Evolutionary conservation across 441 rosid species (phyloP).

Genomic region (Biscutella laevigata): DNA sequence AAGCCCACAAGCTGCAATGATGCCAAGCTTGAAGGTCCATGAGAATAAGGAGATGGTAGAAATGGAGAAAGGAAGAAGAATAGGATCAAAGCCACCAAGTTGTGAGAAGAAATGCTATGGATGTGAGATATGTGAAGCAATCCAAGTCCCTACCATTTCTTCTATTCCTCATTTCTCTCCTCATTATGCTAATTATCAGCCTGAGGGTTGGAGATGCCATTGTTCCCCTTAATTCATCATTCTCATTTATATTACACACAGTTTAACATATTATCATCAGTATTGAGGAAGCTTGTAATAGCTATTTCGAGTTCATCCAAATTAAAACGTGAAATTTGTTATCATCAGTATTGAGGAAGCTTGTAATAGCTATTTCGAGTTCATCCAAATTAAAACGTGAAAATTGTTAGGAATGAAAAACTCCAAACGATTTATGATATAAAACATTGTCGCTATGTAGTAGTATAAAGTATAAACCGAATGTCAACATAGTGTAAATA

Average conservation of each 20-base stretch:
- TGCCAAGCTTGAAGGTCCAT: background rate
- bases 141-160: constrained; percentile 49
- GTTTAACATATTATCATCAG: background rate
- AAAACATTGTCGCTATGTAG: too few species aligned
- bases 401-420: too few species aligned
- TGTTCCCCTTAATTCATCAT: constrained; percentile 35
- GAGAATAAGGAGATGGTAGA: constrained; percentile 4
- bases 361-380: too few species aligned
- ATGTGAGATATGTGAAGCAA: constrained; percentile 59
- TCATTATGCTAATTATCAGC: constrained; percentile 57
- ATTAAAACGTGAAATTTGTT: background rate
- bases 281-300: background rate
- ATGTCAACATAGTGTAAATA: too few species aligned
- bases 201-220: constrained; percentile 72
- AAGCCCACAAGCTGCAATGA: background rate
- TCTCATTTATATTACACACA: background rate
- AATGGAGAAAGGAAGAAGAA: constrained; percentile 22
- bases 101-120: constrained; percentile 59
- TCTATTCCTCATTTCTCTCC: constrained; percentile 25
- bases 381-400: background rate
- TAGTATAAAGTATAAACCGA: too few species aligned
- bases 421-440: too few species aligned
- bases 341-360: background rate
- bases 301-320: too few species aligned
- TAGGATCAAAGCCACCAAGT: constrained; percentile 67